Percentiles rank a stretch among this genome's conserved stretches.
phyloP scores from a whole-genome alignment of 1,139 yeast species.

The Nakaseomyces kungkrabaensis region DNA sequence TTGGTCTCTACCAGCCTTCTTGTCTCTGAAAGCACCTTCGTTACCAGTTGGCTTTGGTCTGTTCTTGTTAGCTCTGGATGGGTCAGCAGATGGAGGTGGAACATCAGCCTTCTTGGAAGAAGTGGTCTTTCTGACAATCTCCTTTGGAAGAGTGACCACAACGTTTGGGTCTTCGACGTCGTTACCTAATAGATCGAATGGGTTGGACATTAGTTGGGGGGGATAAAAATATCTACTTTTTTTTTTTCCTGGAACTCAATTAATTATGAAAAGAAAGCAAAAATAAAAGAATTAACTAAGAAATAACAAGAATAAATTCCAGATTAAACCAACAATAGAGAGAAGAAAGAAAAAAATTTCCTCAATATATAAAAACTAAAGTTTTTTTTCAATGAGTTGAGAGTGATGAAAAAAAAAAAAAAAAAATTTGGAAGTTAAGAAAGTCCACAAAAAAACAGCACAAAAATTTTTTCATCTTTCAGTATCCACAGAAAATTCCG shows the following conservation, averaged over 20 bases:
- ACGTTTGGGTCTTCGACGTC: conserved; percentile 69
- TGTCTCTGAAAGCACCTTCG: conserved; percentile 80
- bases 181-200: conserved; percentile 51
- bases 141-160: conserved; percentile 46
- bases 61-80: conserved; percentile 69
- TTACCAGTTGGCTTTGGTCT: conserved; percentile 65
- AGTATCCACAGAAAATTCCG: no score
- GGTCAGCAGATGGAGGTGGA: conserved; percentile 76
- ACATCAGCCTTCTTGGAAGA: conserved; percentile 83
- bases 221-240: not conserved
- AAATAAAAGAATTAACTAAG: not conserved
- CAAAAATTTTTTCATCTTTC: no score
- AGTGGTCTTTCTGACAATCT: conserved; percentile 72
- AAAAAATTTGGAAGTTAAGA: no score
- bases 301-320: no score
- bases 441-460: no score
- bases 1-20: conserved; percentile 49
- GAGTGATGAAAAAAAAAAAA: no score
- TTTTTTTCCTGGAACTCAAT: not conserved
- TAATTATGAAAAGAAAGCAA: not conserved
- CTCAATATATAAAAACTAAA: not conserved
- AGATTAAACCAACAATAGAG: no score
- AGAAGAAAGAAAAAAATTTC: not conserved
- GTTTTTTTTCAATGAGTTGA: no score
- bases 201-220: conserved; percentile 30